phyloP scores from a whole-genome alignment of 495 filamentous ascomycete species.

The Penicillium waksmanii region DNA sequence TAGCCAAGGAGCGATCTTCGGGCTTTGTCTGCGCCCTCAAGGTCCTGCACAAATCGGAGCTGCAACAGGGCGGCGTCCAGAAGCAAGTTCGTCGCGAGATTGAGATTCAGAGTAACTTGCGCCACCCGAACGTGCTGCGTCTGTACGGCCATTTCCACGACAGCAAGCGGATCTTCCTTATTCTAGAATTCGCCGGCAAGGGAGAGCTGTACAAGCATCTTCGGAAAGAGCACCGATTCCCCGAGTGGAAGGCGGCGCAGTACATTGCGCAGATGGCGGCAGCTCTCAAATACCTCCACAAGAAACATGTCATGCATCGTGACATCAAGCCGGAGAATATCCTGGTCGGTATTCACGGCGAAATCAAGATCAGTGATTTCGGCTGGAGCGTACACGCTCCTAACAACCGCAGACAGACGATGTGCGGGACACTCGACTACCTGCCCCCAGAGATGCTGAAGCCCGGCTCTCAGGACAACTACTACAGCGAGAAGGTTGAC shows the following conservation, averaged over 20 bases:
- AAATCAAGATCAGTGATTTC: constrained; percentile 98
- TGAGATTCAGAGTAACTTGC: constrained; percentile 94
- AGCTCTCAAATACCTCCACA: constrained; percentile 88
- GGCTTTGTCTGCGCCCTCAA: constrained; percentile 97
- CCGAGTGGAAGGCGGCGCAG: constrained; percentile 94
- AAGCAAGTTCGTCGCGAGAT: constrained; percentile 97
- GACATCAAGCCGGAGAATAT: constrained; percentile 99
- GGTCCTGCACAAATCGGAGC: constrained; percentile 92
- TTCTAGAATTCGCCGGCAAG: constrained; percentile 92
- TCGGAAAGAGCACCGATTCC: constrained; percentile 82
- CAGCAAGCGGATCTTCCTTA: constrained; percentile 91
- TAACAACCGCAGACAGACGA: constrained; percentile 89
- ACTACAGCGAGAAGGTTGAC: constrained; percentile 93
- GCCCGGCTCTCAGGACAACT: constrained; percentile 76
- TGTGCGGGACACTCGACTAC: constrained; percentile 98
- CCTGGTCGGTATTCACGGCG: constrained; percentile 92
- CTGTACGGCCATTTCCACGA: constrained; percentile 98
- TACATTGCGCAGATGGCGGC: constrained; percentile 99
- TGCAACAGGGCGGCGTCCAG: constrained; percentile 91
- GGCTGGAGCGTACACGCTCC: constrained; percentile 98
- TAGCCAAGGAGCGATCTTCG: constrained; percentile 84
- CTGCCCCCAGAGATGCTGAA: constrained; percentile 97
- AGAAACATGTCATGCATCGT: constrained; percentile 97
- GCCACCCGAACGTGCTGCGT: constrained; percentile 93
- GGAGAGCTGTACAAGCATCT: constrained; percentile 98